Evolutionary conservation across 2,329 filamentous ascomycete species (phyloP).

Genomic region (Penicillium sp.): DNA sequence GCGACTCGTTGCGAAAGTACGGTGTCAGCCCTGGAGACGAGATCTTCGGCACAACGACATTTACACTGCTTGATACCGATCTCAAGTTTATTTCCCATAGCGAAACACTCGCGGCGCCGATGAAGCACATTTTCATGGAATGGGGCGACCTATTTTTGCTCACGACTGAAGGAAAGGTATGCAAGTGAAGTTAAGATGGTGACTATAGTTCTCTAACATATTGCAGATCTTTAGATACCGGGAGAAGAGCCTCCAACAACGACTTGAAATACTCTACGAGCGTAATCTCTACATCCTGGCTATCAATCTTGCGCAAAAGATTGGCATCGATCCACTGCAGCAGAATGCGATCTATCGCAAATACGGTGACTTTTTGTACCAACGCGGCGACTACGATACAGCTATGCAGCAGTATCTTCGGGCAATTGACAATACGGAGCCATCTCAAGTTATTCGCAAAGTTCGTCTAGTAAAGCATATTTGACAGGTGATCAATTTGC

Average conservation of each 20-base stretch:
- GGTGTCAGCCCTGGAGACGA: constrained; percentile 71
- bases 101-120: constrained; percentile 76
- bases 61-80: constrained; percentile 88
- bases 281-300: constrained; percentile 89
- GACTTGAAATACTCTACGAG: constrained; percentile 89
- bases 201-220: constrained; percentile 21
- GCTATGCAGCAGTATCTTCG: constrained; percentile 99
- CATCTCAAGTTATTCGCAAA: constrained; percentile 93
- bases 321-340: constrained; percentile 73
- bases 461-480: constrained; percentile 40
- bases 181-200: constrained; percentile 8
- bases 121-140: constrained; percentile 76
- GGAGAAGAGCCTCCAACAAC: constrained; percentile 85
- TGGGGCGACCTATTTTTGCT: constrained; percentile 94
- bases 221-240: constrained; percentile 77
- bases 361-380: constrained; percentile 92
- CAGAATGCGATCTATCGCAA: constrained; percentile 90
- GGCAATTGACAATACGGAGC: constrained; percentile 93
- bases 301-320: constrained; percentile 88
- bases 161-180: constrained; percentile 85
- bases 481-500: constrained; percentile 6
- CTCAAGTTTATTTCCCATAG: constrained; percentile 86
- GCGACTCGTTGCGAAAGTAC: constrained; percentile 69
- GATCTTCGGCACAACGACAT: constrained; percentile 81
- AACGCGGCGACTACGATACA: constrained; percentile 92